These are phyloP conservation scores for Tuber melanosporum DNA, from an alignment of 495 filamentous ascomycete genomes.

Conservation along the genomic window DNA sequence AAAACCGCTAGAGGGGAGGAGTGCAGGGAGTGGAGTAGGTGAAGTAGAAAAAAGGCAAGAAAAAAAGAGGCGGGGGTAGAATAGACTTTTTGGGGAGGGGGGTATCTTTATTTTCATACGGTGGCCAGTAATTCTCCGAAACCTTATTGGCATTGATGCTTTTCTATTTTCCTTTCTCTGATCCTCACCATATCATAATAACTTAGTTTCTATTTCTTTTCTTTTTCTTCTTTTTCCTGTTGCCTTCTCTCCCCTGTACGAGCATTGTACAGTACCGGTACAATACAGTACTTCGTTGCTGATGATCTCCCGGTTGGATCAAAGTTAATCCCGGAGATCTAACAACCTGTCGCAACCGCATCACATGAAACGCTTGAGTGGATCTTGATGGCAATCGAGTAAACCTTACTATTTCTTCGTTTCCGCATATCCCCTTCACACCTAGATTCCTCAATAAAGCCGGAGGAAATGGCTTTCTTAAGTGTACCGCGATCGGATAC, in stretches of 20 bases:
- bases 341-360: conserved; percentile 1
- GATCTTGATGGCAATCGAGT: conserved; percentile 3
- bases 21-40: background rate
- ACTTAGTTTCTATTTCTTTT: background rate
- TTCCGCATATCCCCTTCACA: background rate
- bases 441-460: conserved; percentile 1
- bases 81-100: background rate
- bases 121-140: background rate
- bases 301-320: conserved; percentile 6
- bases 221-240: background rate
- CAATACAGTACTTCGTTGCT: background rate
- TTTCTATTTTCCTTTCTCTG: background rate
- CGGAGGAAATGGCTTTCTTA: background rate
- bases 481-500: background rate
- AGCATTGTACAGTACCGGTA: background rate
- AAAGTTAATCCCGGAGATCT: conserved; percentile 5
- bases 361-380: conserved; percentile 1
- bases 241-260: background rate
- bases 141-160: background rate
- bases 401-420: background rate
- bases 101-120: background rate
- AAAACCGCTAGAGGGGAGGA: background rate
- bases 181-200: background rate
- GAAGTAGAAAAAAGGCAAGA: background rate
- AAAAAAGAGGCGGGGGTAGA: background rate